These are phyloP conservation scores for Erysimum cheiranthoides DNA, from an alignment of 345 rosid genomes.

Conservation along the genomic window DNA sequence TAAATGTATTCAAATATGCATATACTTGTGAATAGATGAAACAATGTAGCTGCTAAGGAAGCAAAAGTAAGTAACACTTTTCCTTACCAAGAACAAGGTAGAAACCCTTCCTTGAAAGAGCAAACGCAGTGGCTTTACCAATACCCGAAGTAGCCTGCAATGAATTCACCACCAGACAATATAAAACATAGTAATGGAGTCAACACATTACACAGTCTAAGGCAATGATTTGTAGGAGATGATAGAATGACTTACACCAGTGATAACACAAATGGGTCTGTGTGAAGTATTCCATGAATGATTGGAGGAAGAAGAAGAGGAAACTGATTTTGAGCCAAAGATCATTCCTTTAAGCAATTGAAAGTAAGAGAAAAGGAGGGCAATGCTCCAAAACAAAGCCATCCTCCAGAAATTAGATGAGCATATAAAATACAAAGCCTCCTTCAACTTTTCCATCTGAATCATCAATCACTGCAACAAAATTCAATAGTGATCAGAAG, in stretches of 20 bases:
- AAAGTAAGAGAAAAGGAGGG: constrained; percentile 60
- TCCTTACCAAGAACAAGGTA: constrained; percentile 71
- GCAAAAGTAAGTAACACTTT: constrained; percentile 1
- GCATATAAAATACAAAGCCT: constrained; percentile 53
- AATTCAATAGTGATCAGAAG: too few species aligned
- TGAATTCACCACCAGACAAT: constrained; percentile 13
- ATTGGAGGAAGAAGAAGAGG: constrained; percentile 44
- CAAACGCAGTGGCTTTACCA: constrained; percentile 77
- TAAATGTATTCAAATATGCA: neutral
- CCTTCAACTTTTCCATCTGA: constrained; percentile 45
- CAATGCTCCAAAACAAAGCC: constrained; percentile 68
- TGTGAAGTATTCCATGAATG: constrained; percentile 35
- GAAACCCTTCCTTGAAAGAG: constrained; percentile 78
- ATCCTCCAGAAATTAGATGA: constrained; percentile 74
- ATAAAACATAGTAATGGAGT: neutral
- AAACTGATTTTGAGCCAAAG: constrained; percentile 41
- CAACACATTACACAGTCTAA: neutral
- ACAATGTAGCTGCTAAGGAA: constrained; percentile 5
- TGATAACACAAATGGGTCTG: constrained; percentile 71
- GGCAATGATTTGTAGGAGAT: constrained; percentile 8
- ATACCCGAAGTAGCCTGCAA: constrained; percentile 86
- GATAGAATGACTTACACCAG: constrained; percentile 62
- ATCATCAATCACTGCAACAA: neutral
- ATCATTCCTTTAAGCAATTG: constrained; percentile 52
- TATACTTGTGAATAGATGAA: constrained; percentile 2